Percentiles rank a stretch among this genome's conserved stretches.
Conservation (phyloP, 768 basidiomycete species). For the Artomyces pyxidatus region DNA sequence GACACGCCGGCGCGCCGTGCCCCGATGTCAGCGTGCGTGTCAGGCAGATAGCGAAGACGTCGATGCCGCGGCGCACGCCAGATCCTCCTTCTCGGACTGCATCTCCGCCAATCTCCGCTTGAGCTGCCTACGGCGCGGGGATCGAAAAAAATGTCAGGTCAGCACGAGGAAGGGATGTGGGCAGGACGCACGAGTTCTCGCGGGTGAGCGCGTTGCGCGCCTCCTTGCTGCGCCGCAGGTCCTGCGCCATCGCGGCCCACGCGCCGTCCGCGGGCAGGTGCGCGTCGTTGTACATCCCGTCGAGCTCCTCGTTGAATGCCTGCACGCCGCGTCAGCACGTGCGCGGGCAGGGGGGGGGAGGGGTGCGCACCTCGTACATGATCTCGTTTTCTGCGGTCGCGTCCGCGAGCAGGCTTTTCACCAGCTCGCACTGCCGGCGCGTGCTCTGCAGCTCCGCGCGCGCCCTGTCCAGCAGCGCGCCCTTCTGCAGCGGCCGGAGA, state of each 20-base stretch:
- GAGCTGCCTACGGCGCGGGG: conserved; percentile 40
- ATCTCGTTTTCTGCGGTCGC: conserved; percentile 84
- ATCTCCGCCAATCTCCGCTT: conserved; percentile 62
- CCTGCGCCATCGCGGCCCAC: conserved; percentile 67
- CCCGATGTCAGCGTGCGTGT: too few species aligned
- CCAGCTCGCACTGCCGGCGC: conserved; percentile 68
- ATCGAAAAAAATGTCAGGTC: not conserved
- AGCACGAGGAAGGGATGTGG: not conserved
- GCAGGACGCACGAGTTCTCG: conserved; percentile 67
- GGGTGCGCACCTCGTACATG: conserved; percentile 71
- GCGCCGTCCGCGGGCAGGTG: conserved; percentile 79
- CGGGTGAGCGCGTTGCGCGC: conserved; percentile 60
- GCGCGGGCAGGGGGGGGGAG: not conserved
- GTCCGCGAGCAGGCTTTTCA: conserved; percentile 71
- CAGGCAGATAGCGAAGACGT: too few species aligned
- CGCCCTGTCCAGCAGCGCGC: conserved; percentile 52
- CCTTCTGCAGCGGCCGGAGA: conserved; percentile 34
- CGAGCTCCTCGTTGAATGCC: conserved; percentile 94
- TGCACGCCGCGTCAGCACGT: conserved; percentile 21
- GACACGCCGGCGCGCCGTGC: too few species aligned
- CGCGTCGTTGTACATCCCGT: conserved; percentile 82
- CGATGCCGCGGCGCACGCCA: too few species aligned
- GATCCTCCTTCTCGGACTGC: conserved; percentile 76
- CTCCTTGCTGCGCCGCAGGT: conserved; percentile 70
- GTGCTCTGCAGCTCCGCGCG: conserved; percentile 59